Percentiles rank a stretch among this genome's conserved stretches.
Evolutionary conservation across 2,329 filamentous ascomycete genomes (phyloP).

Genomic region (Aaosphaeria pasadenensis): DNA sequence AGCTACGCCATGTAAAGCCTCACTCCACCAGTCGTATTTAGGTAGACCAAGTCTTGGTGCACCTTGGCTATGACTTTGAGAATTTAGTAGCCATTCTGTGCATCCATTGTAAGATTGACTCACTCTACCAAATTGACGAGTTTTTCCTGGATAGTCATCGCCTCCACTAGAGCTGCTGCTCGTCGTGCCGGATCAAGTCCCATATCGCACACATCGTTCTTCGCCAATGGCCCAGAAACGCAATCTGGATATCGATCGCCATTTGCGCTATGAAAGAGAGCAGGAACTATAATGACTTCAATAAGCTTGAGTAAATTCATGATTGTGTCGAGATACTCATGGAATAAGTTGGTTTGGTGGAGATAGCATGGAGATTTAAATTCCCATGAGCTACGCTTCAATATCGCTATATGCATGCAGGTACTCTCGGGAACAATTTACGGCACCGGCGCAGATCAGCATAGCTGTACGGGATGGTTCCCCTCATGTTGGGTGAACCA

Average conservation of each 20-base stretch:
- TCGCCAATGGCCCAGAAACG: conserved; percentile 46
- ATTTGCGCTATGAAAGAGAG: background rate
- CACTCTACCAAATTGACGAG: conserved; percentile 32
- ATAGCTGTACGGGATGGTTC: too few relatives aligned
- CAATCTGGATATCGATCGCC: conserved; percentile 47
- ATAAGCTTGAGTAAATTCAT: too few relatives aligned
- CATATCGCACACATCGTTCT: conserved; percentile 50
- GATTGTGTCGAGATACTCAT: too few relatives aligned
- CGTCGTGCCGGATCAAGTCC: conserved; percentile 38
- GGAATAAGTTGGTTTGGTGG: too few relatives aligned
- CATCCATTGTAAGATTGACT: background rate
- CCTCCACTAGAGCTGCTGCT: conserved; percentile 48
- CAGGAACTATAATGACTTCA: too few relatives aligned
- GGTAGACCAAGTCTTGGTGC: conserved; percentile 51
- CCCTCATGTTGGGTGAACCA: too few relatives aligned
- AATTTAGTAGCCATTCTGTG: background rate
- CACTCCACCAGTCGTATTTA: conserved; percentile 53
- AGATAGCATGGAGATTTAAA: too few relatives aligned
- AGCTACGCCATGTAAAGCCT: conserved; percentile 62
- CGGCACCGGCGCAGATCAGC: too few relatives aligned
- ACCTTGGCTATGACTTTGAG: conserved; percentile 14
- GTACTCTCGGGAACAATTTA: too few relatives aligned
- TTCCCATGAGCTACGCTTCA: too few relatives aligned
- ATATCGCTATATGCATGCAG: too few relatives aligned
- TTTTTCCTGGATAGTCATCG: conserved; percentile 54